These are phyloP conservation scores for Cardamine chenopodiifolia DNA, from an alignment of 345 rosid genomes.

Conservation along the genomic window DNA sequence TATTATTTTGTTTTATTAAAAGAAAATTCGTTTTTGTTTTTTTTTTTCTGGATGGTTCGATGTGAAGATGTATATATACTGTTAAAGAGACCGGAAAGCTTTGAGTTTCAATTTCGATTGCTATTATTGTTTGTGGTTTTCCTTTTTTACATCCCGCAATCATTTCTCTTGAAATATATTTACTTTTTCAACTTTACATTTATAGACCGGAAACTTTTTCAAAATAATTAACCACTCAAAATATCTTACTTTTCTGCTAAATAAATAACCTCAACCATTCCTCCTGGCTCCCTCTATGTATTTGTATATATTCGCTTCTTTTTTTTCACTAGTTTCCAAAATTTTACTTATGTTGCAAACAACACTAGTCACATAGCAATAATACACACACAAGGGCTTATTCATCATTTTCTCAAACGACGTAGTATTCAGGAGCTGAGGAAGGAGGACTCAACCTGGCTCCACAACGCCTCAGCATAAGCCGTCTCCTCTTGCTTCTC, in stretches of 20 bases:
- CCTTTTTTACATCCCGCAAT: not conserved
- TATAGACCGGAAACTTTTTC: not conserved
- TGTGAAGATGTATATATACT: constrained; percentile 18
- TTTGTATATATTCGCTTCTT: no score
- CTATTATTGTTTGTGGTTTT: constrained; percentile 39
- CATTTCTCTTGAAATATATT: constrained; percentile 7
- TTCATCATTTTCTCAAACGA: not conserved
- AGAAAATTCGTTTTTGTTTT: not conserved
- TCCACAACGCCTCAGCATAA: constrained; percentile 74
- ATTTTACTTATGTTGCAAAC: not conserved
- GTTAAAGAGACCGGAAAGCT: not conserved
- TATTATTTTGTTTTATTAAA: not conserved
- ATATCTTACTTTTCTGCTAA: not conserved
- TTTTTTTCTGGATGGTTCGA: constrained; percentile 11
- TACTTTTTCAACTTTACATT: not conserved
- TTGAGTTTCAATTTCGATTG: constrained; percentile 15
- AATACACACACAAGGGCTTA: not conserved
- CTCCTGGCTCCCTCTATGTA: no score
- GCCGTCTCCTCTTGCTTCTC: constrained; percentile 82
- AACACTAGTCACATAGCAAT: constrained; percentile 1
- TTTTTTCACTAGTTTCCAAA: not conserved
- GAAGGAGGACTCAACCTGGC: constrained; percentile 67
- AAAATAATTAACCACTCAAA: not conserved
- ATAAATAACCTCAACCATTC: not conserved
- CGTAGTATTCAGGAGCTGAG: constrained; percentile 47